Base-by-base conservation (phyloP, 169 alveolate species). In the Plasmodium sp. region DNA sequence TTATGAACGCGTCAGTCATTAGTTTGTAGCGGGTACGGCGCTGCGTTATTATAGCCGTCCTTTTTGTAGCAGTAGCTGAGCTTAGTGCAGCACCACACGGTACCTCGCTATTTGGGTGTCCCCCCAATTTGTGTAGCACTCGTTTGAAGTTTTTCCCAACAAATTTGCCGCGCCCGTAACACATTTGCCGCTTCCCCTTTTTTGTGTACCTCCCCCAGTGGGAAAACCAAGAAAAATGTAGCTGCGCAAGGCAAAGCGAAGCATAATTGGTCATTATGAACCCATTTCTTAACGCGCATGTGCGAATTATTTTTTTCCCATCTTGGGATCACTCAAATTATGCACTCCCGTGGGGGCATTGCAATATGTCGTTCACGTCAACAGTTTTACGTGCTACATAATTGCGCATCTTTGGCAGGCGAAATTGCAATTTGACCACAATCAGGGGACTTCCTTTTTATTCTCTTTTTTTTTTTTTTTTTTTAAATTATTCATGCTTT, bases 1-100 rank as follows among this genome's bases (percentile, higher is more conserved):
- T 94, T 82, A 93, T 96, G 84, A 85, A 96, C 22, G 72, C 62
- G 27, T 36, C 48, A 75, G 5, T 27, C 16, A 75, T 75, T 36
- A 75, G 4, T 75, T 75, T 75, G 33, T 75, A 75, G 83, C 27
- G 36, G 33, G 43, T 12, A 72, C 12, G 62, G 9, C 6, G 22
- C 62, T 51, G 62, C 16, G 12, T 51, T 51, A 51, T 51, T 51
- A 6, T 14, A 14, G 12, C 62, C 62, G 16, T 51, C 22, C 62
- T 16, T 16, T 12, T 51, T 51, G 62, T 22, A 51, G 18, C 22
- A 51, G 1, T 51, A 51, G 62, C 6, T 51, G 22, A 51, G 22
- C 62, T 16, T 51, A 48, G 16, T 48, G 58, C n/a, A 12, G 12
- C 58, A 48, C 58, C 58, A 67, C 77, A 5, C 41, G 31, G 12